Base-by-base conservation (phyloP, 2,329 filamentous ascomycete genomes). In the Metarhizium anisopliae region DNA sequence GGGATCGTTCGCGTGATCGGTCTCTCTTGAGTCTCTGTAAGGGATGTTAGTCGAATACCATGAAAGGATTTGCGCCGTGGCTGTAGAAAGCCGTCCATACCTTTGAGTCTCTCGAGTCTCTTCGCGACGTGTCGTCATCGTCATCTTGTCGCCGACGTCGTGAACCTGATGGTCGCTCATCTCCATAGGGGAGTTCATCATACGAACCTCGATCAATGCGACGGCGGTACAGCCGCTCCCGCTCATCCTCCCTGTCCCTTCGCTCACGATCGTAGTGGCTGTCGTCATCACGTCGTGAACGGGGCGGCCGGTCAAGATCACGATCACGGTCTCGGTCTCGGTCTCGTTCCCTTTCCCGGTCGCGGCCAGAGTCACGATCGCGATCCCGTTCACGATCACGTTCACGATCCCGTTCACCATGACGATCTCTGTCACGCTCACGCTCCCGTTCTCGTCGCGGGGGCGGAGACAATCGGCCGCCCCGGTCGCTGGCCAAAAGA, bases 101-200 rank as follows among this genome's bases (percentile, higher is more conserved):
- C 79, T 92, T 92, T 47, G 82, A 80, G 64, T 85, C 80, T 65
- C 87, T 84, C 55, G 81, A 80, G 63, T 84, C 78, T 61, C 83
- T 81, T 56, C 82, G 81, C 61, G 86, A 81, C 42, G 76, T 76
- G 61, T 87, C 86, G 55, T 84, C 83, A 64, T 91, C 90, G 60
- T 89, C 90, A 58, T 91, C 89, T 59, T 86, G 85, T 61, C 90
- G 84, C 58, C 91, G 84, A 59, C 92, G 84, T 67, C 90, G 84
- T 64, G 88, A 80, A 60, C 75, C 72, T 72, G 82, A 68, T 73
- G 87, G 74, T 63, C 80, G 75, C 70, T 87, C 77, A 70, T 93
- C 90, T 59, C 93, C 91, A 69, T 96, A 96, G 66, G 95, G 92
- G 57, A 97, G 81, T 69, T 95, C 91, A 65, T 95, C 91, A 59